phyloP scores from a whole-genome alignment of 192 early-diverging fungal species.

The Glomus cerebriforme region DNA sequence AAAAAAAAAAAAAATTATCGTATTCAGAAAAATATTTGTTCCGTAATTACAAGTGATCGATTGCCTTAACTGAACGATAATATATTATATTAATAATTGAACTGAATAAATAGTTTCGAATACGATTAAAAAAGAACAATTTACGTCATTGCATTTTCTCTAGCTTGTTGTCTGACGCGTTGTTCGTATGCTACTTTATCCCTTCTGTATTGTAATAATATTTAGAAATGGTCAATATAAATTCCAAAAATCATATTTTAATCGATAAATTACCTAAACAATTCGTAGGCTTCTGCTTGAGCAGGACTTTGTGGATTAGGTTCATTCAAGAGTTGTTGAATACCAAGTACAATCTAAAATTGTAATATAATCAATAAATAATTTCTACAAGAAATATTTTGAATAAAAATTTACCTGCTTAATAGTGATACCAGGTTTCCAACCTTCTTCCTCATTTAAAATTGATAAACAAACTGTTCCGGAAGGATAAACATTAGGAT shows the following conservation, averaged over 20 bases:
- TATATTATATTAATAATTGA: neutral
- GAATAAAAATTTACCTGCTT: conserved; percentile 70
- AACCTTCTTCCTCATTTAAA: conserved; percentile 91
- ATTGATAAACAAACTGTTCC: conserved; percentile 98
- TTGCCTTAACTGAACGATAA: neutral
- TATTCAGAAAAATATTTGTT: too few species aligned
- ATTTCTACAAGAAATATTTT: too few species aligned
- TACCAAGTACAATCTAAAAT: neutral
- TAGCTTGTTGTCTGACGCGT: conserved; percentile 63
- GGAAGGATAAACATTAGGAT: conserved; percentile 96
- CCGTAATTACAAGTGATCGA: too few species aligned
- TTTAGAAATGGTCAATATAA: neutral
- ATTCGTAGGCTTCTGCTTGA: conserved; percentile 43
- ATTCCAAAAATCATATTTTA: neutral
- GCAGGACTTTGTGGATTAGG: neutral
- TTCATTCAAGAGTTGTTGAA: neutral
- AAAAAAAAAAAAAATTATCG: too few species aligned
- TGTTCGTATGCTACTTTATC: conserved; percentile 56
- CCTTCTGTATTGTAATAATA: conserved; percentile 34
- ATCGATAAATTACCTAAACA: conserved; percentile 35
- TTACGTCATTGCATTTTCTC: conserved; percentile 25
- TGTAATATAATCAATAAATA: neutral
- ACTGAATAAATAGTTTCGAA: neutral
- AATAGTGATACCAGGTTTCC: conserved; percentile 94
- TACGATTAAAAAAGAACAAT: neutral